phyloP scores from a whole-genome alignment of 202 grass and related monocot species.

The Thinopyrum obtusiflorum region DNA sequence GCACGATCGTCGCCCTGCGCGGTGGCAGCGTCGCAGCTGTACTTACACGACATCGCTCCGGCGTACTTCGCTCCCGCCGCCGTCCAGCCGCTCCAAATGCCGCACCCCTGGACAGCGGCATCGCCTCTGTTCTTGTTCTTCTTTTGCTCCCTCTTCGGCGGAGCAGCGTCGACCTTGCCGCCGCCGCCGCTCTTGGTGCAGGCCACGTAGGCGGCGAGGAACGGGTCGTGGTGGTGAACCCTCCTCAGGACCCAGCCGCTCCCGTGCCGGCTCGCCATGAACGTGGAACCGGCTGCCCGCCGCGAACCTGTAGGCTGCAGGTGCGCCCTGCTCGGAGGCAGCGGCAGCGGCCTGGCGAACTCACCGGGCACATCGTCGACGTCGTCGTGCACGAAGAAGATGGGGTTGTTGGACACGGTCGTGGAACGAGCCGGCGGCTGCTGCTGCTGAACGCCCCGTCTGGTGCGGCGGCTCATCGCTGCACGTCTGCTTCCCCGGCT shows the following conservation, averaged over 20 bases:
- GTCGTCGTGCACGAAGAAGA: conserved; percentile 17
- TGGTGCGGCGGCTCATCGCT: conserved; percentile 21
- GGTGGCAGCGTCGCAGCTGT: conserved; percentile 10
- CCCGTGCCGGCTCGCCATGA: neutral
- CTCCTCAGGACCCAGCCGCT: conserved; percentile 12
- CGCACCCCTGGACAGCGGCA: neutral
- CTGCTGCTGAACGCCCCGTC: neutral
- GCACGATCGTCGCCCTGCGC: neutral
- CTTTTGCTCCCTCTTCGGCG: neutral
- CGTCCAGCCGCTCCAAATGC: conserved; percentile 30
- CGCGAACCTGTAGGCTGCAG: neutral
- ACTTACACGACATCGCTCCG: conserved; percentile 28
- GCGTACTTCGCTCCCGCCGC: conserved; percentile 27
- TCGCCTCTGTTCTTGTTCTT: neutral
- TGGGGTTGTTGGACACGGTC: conserved; percentile 33
- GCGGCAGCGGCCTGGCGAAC: conserved; percentile 8
- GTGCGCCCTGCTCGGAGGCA: conserved; percentile 24
- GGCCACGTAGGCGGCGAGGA: conserved; percentile 45
- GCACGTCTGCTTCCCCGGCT: neutral
- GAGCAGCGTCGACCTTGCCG: neutral
- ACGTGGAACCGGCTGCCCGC: neutral
- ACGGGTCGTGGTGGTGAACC: conserved; percentile 13
- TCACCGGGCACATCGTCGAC: neutral
- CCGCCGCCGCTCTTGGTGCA: conserved; percentile 22
- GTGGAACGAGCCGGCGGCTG: neutral